A percentile compares a stretch with the other conserved stretches of the same genome.
phyloP scores from a whole-genome alignment of 2,329 filamentous ascomycete species.

The Coleophoma eucalyptorum region DNA sequence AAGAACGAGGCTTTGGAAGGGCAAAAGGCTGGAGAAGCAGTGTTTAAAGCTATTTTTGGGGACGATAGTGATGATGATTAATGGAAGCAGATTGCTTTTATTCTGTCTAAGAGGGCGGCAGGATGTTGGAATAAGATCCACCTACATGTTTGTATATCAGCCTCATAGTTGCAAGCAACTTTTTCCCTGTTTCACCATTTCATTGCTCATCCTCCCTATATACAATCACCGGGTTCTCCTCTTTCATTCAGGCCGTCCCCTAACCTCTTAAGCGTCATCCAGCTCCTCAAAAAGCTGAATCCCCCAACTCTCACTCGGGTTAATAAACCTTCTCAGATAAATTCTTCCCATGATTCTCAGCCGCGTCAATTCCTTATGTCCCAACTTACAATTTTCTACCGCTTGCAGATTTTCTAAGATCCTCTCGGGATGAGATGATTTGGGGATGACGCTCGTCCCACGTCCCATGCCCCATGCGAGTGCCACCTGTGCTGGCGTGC shows the following conservation, averaged over 20 bases:
- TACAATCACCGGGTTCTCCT: too few relatives aligned
- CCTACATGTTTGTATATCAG: too few relatives aligned
- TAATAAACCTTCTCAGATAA: neutral
- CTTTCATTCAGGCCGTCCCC: too few relatives aligned
- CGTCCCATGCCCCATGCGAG: constrained; percentile 30
- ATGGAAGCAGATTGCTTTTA: neutral
- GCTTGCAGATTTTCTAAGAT: constrained; percentile 22
- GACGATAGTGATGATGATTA: constrained; percentile 68
- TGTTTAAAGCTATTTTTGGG: constrained; percentile 92
- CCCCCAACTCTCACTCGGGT: neutral
- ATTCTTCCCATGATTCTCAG: neutral
- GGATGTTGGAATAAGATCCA: too few relatives aligned
- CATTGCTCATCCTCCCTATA: too few relatives aligned
- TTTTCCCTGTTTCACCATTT: too few relatives aligned
- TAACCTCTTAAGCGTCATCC: neutral
- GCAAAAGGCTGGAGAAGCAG: constrained; percentile 69
- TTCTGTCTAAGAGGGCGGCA: too few relatives aligned
- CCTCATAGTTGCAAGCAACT: too few relatives aligned
- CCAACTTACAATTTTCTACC: neutral
- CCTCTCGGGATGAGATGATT: constrained; percentile 19
- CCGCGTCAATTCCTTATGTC: neutral
- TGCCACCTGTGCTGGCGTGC: constrained; percentile 27
- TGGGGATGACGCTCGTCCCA: constrained; percentile 31
- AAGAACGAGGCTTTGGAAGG: constrained; percentile 76
- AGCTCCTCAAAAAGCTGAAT: neutral